Evolutionary conservation across 108 stramenopile species (phyloP).

Genomic region (Cyclotella sp.): DNA sequence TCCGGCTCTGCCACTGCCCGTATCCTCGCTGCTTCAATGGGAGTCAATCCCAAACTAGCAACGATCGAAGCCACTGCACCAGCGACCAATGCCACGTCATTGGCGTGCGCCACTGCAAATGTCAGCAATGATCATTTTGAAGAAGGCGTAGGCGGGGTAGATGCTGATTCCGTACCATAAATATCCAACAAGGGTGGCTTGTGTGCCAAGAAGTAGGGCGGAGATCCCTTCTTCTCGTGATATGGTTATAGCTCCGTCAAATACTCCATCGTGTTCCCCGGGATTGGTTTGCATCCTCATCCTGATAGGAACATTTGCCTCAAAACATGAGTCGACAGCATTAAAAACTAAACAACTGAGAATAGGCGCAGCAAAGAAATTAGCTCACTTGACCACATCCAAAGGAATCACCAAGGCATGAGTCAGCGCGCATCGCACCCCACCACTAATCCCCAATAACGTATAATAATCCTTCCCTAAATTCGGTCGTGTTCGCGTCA

Average conservation of each 20-base stretch:
- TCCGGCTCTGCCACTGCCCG: slow-evolving; percentile 88
- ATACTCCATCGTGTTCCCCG: slow-evolving; percentile 54
- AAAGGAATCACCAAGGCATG: slow-evolving; percentile 91
- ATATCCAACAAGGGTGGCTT: slow-evolving; percentile 92
- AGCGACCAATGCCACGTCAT: slow-evolving; percentile 85
- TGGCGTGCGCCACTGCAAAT: slow-evolving; percentile 63
- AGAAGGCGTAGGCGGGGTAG: slow-evolving; percentile 92
- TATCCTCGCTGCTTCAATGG: slow-evolving; percentile 87
- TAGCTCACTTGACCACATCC: slow-evolving; percentile 72
- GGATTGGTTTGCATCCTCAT: slow-evolving; percentile 80
- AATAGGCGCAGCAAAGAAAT: too few species aligned
- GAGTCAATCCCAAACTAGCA: slow-evolving; percentile 91
- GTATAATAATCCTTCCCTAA: slow-evolving; percentile 59
- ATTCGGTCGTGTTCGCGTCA: slow-evolving; percentile 60
- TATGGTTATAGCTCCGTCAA: slow-evolving; percentile 65
- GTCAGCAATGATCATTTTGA: slow-evolving; percentile 78
- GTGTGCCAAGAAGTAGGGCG: slow-evolving; percentile 79
- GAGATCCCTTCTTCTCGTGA: slow-evolving; percentile 70
- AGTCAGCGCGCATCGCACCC: slow-evolving; percentile 89
- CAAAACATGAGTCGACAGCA: too few species aligned
- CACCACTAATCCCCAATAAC: slow-evolving; percentile 86
- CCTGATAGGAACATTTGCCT: neutral
- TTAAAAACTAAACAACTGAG: too few species aligned
- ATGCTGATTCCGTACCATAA: slow-evolving; percentile 94
- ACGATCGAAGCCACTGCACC: slow-evolving; percentile 90